Conservation (phyloP, 257 asterid genomes). For the Nicotiana noctiflora region DNA sequence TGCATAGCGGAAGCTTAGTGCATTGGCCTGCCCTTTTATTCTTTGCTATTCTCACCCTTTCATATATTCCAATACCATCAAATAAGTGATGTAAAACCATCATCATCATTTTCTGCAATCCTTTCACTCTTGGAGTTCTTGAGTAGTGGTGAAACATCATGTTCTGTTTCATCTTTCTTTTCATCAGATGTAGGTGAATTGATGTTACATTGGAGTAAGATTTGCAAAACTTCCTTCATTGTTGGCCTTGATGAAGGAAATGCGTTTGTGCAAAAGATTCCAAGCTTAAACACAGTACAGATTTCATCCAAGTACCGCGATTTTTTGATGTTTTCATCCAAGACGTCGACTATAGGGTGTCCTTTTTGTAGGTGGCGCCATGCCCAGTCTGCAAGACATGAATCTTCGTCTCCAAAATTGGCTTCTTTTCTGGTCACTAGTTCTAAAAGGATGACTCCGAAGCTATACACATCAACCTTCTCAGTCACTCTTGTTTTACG, state of each 20-base stretch:
- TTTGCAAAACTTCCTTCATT: constrained; percentile 58
- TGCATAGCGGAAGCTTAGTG: no score
- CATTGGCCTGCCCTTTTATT: no score
- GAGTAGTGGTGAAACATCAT: constrained; percentile 63
- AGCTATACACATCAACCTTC: constrained; percentile 86
- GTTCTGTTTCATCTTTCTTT: constrained; percentile 30
- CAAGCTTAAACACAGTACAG: constrained; percentile 51
- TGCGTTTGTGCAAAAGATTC: constrained; percentile 55
- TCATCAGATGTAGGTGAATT: constrained; percentile 16
- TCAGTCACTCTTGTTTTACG: constrained; percentile 62
- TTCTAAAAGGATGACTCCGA: constrained; percentile 81
- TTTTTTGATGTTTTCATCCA: constrained; percentile 64
- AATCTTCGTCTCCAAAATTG: constrained; percentile 56
- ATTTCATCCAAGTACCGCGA: constrained; percentile 47
- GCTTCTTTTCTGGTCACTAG: constrained; percentile 71
- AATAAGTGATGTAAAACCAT: constrained; percentile 26
- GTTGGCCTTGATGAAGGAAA: constrained; percentile 66
- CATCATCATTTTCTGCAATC: constrained; percentile 21
- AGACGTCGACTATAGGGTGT: constrained; percentile 26
- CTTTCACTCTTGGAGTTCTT: constrained; percentile 26
- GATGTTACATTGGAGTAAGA: constrained; percentile 40
- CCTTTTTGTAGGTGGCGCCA: constrained; percentile 53
- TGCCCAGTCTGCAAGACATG: constrained; percentile 78
- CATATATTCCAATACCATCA: constrained; percentile 4
- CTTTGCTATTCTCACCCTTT: background rate